Evolutionary conservation across 1,284 basidiomycete genomes (phyloP).

Genomic region (Xerocomus amazonicus): DNA sequence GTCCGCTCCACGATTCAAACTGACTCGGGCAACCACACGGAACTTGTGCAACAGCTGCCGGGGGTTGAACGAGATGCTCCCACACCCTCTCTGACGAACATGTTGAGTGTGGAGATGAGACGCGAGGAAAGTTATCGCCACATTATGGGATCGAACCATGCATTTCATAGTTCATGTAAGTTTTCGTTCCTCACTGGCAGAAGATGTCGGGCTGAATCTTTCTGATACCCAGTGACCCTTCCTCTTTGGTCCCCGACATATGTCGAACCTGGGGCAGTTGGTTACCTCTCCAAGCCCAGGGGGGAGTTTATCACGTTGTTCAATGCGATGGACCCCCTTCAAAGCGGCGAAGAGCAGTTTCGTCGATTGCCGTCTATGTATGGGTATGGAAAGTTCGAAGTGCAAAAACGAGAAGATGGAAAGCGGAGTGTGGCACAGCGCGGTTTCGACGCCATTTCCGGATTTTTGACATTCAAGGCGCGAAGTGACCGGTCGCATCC

Average conservation of each 20-base stretch:
- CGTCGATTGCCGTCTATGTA: constrained; percentile 46
- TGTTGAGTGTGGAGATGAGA: constrained; percentile 40
- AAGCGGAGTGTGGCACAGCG: constrained; percentile 53
- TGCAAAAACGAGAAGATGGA: constrained; percentile 45
- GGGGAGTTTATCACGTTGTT: constrained; percentile 69
- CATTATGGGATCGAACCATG: constrained; percentile 47
- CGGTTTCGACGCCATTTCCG: constrained; percentile 54
- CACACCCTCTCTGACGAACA: constrained; percentile 46
- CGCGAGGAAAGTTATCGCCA: constrained; percentile 63
- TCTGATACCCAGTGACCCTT: constrained; percentile 49
- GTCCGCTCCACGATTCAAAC: neutral
- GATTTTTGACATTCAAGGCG: constrained; percentile 45
- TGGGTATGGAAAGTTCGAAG: constrained; percentile 52
- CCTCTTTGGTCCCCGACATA: constrained; percentile 66
- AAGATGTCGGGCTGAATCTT: neutral
- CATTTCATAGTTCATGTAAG: constrained; percentile 67
- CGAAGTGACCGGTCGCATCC: constrained; percentile 34
- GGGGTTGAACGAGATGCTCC: constrained; percentile 25
- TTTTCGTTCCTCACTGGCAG: constrained; percentile 5
- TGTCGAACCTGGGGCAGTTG: constrained; percentile 65
- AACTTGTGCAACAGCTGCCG: neutral
- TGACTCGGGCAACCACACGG: neutral
- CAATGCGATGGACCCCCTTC: constrained; percentile 55
- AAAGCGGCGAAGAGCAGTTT: constrained; percentile 32
- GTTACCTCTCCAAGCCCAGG: constrained; percentile 59